A percentile compares a stretch with the other conserved stretches of the same genome.
Conservation (phyloP, 2,329 filamentous ascomycete genomes). For the Fusarium pseudocircinatum region DNA sequence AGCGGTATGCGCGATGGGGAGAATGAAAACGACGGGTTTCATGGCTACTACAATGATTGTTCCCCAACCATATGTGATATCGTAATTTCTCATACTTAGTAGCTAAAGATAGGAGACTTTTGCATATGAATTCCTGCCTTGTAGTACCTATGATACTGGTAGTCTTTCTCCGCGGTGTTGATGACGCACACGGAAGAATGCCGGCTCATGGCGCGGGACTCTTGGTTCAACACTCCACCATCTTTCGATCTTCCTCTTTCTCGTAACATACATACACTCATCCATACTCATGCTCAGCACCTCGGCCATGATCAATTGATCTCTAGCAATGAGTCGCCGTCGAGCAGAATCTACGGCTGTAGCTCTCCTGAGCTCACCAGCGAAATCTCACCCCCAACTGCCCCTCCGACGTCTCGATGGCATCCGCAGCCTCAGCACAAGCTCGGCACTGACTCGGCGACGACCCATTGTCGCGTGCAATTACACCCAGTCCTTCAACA, state of each 20-base stretch:
- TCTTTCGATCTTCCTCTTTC: constrained; percentile 19
- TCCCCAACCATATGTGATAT: not conserved
- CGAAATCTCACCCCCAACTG: not conserved
- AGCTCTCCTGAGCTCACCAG: constrained; percentile 41
- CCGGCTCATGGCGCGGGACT: constrained; percentile 27
- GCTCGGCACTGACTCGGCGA: constrained; percentile 14
- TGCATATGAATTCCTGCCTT: not conserved
- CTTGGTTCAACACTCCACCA: constrained; percentile 27
- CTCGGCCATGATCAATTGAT: constrained; percentile 46
- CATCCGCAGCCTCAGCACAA: constrained; percentile 24
- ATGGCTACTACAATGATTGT: constrained; percentile 26
- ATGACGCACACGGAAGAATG: constrained; percentile 35
- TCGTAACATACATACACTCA: constrained; percentile 6
- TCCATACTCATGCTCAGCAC: not conserved
- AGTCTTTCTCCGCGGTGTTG: not conserved
- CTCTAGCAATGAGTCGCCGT: constrained; percentile 41
- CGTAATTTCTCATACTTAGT: not conserved
- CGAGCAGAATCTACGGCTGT: constrained; percentile 42
- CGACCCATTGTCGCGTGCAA: constrained; percentile 14
- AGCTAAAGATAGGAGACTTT: not conserved
- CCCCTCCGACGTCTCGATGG: constrained; percentile 29
- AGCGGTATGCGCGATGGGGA: constrained; percentile 25
- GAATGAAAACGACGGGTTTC: constrained; percentile 36
- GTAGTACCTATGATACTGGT: not conserved
- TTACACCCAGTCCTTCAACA: not conserved